Base-by-base conservation (phyloP, 2,329 filamentous ascomycete genomes). In the Ophiostoma sp. region DNA sequence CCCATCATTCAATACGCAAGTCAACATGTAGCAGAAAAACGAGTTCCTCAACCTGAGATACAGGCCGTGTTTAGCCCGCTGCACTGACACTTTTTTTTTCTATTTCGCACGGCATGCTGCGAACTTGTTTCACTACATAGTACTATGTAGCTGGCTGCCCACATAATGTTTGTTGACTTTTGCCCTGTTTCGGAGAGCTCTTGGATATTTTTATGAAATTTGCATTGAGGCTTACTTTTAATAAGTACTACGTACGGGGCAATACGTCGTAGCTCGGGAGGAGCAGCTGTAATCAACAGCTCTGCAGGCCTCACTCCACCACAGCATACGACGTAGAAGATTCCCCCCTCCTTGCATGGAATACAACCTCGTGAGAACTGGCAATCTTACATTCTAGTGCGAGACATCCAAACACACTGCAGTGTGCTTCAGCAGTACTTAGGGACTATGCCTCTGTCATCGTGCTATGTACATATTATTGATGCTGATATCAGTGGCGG, bases 401-500 rank as follows among this genome's bases (percentile, higher is more conserved):
- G 35, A 71, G 67, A 68, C 67, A 71, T 48, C 35, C 35, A 71
- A 71, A 68, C 66, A 68, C 64, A 62, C 66, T 62, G n/a, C 68
- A n/a, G 41, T 11, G 4, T 41, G 10, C 39, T 41, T 39, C 36
- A 1, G 1, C 27, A 31, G 36, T 31, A 23, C 52, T 27, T 23
- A n/a, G 23, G 23, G 6, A n/a, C 39, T 41, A 31, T 31, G 27
- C 1, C 27, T 31, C 27, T 31, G 27, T 31, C 1, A 31, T 31
- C 27, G 27, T 31, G 27, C 27, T 31, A 31, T 31, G 27, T 57
- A 27, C 15, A 57, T 57, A n/a, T n/a, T n/a, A n/a, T n/a, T 13
- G 52, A 57, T 57, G 23, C 52, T 57, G 7, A 36, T 52, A 62
- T 41, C 6, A 48, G 23, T 23, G 17, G 11, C 36, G 35, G 52